Evolutionary conservation across 2,329 filamentous ascomycete genomes (phyloP).

Genomic region (Juglanconis sp.): DNA sequence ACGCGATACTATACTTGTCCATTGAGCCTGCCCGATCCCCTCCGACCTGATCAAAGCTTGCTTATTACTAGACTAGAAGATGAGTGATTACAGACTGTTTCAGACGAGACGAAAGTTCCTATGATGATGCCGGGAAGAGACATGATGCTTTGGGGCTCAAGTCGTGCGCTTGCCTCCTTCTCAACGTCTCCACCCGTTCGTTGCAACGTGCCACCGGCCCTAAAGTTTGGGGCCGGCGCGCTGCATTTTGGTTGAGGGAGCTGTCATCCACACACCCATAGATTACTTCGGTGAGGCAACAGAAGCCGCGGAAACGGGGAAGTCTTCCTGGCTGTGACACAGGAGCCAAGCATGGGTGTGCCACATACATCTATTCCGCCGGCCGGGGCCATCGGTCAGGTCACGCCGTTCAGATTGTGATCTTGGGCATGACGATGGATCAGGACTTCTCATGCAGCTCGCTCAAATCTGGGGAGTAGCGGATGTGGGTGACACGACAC

Average conservation of each 20-base stretch:
- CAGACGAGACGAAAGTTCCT: conserved; percentile 3
- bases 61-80: not conserved
- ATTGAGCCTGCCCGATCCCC: not conserved
- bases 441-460: not conserved
- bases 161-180: not conserved
- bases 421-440: not conserved
- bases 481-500: not conserved
- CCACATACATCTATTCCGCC: not conserved
- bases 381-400: not conserved
- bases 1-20: not conserved
- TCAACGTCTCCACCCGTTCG: conserved; percentile 14
- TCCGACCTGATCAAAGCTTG: not conserved
- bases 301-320: conserved; percentile 6
- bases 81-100: conserved; percentile 4
- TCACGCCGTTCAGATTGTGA: not conserved
- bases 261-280: conserved; percentile 9
- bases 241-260: conserved; percentile 7
- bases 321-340: conserved; percentile 12
- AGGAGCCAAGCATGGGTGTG: conserved; percentile 1
- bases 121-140: conserved; percentile 11
- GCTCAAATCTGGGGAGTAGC: not conserved
- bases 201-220: conserved; percentile 13
- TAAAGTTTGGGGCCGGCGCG: conserved; percentile 13
- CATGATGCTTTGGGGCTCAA: conserved; percentile 1
- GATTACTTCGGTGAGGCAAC: conserved; percentile 6